A percentile compares a stretch with the other conserved stretches of the same genome.
phyloP scores from a whole-genome alignment of 73 alveolate genomes.

The Paramecium octaurelia region DNA sequence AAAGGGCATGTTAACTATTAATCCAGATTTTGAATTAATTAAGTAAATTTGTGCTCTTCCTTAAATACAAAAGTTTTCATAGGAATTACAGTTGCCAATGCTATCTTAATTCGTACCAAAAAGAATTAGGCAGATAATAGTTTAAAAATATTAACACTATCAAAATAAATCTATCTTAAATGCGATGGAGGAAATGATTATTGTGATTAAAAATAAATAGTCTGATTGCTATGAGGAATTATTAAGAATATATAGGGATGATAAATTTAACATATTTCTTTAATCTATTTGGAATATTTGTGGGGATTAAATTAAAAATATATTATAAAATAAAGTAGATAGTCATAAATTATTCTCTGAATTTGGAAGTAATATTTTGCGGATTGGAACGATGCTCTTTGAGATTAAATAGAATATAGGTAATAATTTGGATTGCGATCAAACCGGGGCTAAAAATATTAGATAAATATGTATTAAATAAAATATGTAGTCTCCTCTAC shows the following conservation, averaged over 20 bases:
- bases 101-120: not conserved
- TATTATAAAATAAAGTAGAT: not conserved
- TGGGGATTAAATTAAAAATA: not conserved
- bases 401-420: not conserved
- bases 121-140: not conserved
- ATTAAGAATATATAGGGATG: not conserved
- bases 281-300: not conserved
- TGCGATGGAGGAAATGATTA: not conserved
- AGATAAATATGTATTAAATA: not conserved
- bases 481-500: not conserved
- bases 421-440: not conserved
- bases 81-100: not conserved
- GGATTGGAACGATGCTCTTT: not conserved
- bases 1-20: not conserved
- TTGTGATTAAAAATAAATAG: not conserved
- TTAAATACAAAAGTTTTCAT: not conserved
- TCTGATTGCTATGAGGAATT: not conserved
- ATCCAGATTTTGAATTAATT: not conserved
- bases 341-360: not conserved
- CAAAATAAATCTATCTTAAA: not conserved
- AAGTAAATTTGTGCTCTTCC: not conserved
- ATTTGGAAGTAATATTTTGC: not conserved
- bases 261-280: not conserved
- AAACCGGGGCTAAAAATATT: not conserved
- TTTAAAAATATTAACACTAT: not conserved